phyloP scores from a whole-genome alignment of 164 flowering plant species.

The Saururus chinensis region DNA sequence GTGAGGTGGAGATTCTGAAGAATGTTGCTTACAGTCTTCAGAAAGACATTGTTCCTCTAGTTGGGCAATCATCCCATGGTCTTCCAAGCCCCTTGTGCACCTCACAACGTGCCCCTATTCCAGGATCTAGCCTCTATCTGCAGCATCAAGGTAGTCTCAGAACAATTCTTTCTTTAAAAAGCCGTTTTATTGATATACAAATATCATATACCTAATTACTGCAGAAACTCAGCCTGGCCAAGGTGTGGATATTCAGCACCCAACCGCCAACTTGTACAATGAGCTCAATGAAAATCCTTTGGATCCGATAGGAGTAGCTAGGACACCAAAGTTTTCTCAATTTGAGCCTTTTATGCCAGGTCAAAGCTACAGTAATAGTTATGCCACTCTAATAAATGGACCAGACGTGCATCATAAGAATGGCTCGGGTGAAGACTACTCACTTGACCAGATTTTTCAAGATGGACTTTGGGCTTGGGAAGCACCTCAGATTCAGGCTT shows the following conservation, averaged over 20 bases:
- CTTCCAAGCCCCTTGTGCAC: slow-evolving; percentile 13
- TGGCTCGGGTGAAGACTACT: slow-evolving; percentile 8
- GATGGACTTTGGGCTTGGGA: slow-evolving; percentile 1
- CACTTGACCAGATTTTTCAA: slow-evolving; percentile 1
- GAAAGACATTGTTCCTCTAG: slow-evolving; percentile 17
- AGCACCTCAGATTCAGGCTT: slow-evolving; percentile 12
- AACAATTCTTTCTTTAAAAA: not conserved
- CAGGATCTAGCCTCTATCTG: slow-evolving; percentile 9
- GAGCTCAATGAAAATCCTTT: not conserved
- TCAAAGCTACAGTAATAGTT: not conserved
- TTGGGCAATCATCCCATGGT: slow-evolving; percentile 7
- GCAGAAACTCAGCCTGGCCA: not conserved
- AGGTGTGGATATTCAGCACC: not conserved
- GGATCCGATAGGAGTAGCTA: not conserved
- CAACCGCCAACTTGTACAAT: not conserved
- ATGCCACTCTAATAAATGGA: slow-evolving; percentile 2
- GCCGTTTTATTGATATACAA: not conserved
- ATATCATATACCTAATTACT: not conserved
- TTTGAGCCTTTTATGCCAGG: not conserved
- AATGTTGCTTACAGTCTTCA: slow-evolving; percentile 32
- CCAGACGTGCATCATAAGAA: slow-evolving; percentile 9
- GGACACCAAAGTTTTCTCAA: not conserved
- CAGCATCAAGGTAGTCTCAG: slow-evolving; percentile 7
- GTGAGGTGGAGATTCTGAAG: slow-evolving; percentile 35
- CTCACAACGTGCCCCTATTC: slow-evolving; percentile 10